These are phyloP conservation scores for Peziza echinospora DNA, from an alignment of 495 filamentous ascomycete genomes.

Conservation along the genomic window DNA sequence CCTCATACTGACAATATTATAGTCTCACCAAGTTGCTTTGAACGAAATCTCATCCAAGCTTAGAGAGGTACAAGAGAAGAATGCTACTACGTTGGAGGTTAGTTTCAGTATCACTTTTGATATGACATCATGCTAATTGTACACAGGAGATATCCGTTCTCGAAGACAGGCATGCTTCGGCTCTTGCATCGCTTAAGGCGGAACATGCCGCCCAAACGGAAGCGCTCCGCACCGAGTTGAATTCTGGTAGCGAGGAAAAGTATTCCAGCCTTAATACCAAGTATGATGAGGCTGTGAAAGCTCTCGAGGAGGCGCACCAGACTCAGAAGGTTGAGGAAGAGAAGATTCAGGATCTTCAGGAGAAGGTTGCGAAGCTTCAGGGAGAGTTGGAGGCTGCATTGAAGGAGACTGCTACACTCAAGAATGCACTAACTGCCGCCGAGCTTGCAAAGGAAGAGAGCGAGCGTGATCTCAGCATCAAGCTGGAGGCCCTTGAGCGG, in stretches of 20 bases:
- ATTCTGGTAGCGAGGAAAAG: slow-evolving; percentile 11
- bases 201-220: slow-evolving; percentile 10
- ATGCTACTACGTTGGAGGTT: neutral
- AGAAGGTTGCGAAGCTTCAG: slow-evolving; percentile 8
- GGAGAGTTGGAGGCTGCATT: slow-evolving; percentile 6
- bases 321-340: slow-evolving; percentile 9
- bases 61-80: neutral
- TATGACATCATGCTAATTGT: neutral
- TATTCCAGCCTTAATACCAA: slow-evolving; percentile 13
- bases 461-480: slow-evolving; percentile 4
- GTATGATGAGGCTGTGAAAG: slow-evolving; percentile 10
- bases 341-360: slow-evolving; percentile 5
- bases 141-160: slow-evolving; percentile 12
- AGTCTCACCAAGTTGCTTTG: neutral
- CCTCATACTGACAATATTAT: too few relatives aligned
- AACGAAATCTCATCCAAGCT: neutral
- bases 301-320: slow-evolving; percentile 10
- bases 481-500: slow-evolving; percentile 7
- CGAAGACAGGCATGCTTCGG: slow-evolving; percentile 8
- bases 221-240: slow-evolving; percentile 5
- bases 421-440: slow-evolving; percentile 7
- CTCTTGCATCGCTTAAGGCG: slow-evolving; percentile 10
- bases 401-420: slow-evolving; percentile 6
- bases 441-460: slow-evolving; percentile 4
- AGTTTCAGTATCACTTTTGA: neutral